phyloP scores from a whole-genome alignment of 129 eudicot genomes.

The Deinandra increscens region DNA sequence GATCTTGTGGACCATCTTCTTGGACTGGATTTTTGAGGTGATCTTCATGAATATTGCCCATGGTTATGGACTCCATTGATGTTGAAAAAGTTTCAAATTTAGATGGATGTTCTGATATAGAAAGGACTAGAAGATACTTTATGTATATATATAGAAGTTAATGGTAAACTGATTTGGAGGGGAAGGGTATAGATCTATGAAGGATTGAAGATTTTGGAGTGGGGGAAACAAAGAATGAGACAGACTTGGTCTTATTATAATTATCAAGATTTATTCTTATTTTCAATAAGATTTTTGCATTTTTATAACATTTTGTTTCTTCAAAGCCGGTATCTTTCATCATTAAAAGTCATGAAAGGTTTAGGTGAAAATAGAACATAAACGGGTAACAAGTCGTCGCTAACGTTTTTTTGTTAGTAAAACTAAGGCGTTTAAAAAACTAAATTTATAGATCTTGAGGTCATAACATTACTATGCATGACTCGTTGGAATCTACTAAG shows the following conservation, averaged over 20 bases:
- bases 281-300: neutral
- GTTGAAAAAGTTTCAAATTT: neutral
- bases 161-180: constrained; percentile 15
- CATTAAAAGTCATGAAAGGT: too few relatives aligned
- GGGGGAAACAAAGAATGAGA: constrained; percentile 20
- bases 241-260: constrained; percentile 24
- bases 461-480: too few relatives aligned
- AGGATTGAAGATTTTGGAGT: neutral
- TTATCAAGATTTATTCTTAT: constrained; percentile 2
- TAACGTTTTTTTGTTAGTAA: too few relatives aligned
- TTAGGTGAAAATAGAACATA: too few relatives aligned
- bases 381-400: too few relatives aligned
- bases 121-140: constrained; percentile 19
- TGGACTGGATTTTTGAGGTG: constrained; percentile 27
- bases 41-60: constrained; percentile 25
- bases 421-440: too few relatives aligned
- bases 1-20: constrained; percentile 46
- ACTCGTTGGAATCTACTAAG: too few relatives aligned
- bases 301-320: neutral
- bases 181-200: constrained; percentile 3
- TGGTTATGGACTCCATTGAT: constrained; percentile 34
- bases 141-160: neutral
- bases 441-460: too few relatives aligned
- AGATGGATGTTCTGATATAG: constrained; percentile 17
- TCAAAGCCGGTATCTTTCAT: too few relatives aligned